These are phyloP conservation scores for Fusarium bactridioides DNA, from an alignment of 2,329 filamentous ascomycete species.

Conservation along the genomic window DNA sequence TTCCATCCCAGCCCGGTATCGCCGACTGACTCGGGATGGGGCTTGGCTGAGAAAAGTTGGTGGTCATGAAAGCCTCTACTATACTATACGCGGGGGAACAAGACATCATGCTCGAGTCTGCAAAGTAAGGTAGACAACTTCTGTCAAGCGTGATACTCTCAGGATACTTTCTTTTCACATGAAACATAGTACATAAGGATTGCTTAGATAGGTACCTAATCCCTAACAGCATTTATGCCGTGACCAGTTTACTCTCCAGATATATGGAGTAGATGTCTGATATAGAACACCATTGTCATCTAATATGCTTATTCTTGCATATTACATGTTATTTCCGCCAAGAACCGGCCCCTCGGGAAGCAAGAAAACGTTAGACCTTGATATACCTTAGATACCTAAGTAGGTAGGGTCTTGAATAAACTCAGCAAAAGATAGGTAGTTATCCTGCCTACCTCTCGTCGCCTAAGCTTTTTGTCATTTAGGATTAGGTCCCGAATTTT, in stretches of 20 bases:
- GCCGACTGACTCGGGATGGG: slow-evolving; percentile 3
- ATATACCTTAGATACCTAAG: no score
- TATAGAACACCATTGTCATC: background rate
- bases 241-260: background rate
- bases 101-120: background rate
- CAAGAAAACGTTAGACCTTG: no score
- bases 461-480: no score
- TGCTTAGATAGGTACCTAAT: background rate
- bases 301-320: background rate
- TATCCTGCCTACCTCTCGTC: no score
- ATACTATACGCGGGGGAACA: background rate
- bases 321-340: background rate
- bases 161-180: background rate
- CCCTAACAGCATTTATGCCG: background rate
- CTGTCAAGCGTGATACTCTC: background rate
- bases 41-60: slow-evolving; percentile 9
- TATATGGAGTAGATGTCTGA: background rate
- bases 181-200: background rate
- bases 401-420: no score
- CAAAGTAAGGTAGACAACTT: background rate
- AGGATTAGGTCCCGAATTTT: no score
- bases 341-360: background rate
- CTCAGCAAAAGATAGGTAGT: no score
- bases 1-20: background rate
- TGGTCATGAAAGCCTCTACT: slow-evolving; percentile 1